Evolutionary conservation across 1,139 yeast genomes (phyloP).

Genomic region (Blastobotrys serpentis): DNA sequence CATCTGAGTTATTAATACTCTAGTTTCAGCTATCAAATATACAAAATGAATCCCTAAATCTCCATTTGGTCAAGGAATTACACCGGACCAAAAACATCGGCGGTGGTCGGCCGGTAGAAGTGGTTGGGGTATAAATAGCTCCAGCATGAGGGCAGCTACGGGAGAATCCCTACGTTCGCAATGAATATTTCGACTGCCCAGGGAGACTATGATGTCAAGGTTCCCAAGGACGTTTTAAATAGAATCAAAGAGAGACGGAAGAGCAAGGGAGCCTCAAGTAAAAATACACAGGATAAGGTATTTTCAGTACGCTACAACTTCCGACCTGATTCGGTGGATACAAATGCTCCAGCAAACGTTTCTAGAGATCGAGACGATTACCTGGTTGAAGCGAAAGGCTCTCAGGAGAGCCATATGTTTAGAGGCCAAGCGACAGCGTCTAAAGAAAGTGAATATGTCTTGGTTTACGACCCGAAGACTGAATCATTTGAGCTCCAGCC

Average conservation of each 20-base stretch:
- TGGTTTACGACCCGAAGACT: slow-evolving; percentile 31
- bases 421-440: slow-evolving; percentile 32
- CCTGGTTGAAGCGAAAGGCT: slow-evolving; percentile 24
- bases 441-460: slow-evolving; percentile 37
- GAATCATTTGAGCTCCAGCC: slow-evolving; percentile 32
- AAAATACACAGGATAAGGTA: background rate
- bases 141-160: too few relatives aligned
- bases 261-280: background rate
- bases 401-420: slow-evolving; percentile 25
- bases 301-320: slow-evolving; percentile 30
- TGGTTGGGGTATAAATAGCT: too few relatives aligned
- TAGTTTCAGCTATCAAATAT: too few relatives aligned
- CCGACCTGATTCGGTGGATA: slow-evolving; percentile 33
- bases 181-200: slow-evolving; percentile 17
- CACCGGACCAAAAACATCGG: too few relatives aligned
- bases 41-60: too few relatives aligned
- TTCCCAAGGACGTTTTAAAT: slow-evolving; percentile 13
- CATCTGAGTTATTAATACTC: too few relatives aligned
- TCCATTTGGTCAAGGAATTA: too few relatives aligned
- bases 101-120: too few relatives aligned
- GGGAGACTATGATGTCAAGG: slow-evolving; percentile 19
- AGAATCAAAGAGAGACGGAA: slow-evolving; percentile 8
- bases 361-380: slow-evolving; percentile 28
- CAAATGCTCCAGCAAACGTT: slow-evolving; percentile 21
- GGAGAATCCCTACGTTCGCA: too few relatives aligned